These are phyloP conservation scores for Pilatotrama ljubarskyi DNA, from an alignment of 768 basidiomycete species.

Conservation along the genomic window DNA sequence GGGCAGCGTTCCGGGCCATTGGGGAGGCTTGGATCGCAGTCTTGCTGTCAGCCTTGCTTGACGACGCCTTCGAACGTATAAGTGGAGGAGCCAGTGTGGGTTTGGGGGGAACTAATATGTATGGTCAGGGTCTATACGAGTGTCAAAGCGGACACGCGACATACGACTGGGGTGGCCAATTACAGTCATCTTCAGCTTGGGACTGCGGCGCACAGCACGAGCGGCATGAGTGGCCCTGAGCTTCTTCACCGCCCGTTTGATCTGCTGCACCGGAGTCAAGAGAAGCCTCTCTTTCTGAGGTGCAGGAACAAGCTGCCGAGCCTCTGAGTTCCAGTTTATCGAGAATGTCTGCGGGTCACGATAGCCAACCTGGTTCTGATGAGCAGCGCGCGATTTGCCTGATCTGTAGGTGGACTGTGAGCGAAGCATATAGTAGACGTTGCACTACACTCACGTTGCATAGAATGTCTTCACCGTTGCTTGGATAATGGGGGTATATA, in stretches of 20 bases:
- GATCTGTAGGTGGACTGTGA: neutral
- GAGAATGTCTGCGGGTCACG: neutral
- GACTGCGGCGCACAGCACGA: slow-evolving; percentile 1
- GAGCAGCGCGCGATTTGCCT: neutral
- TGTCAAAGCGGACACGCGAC: neutral
- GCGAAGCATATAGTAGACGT: neutral
- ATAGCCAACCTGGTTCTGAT: neutral
- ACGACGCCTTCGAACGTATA: neutral
- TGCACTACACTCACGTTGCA: slow-evolving; percentile 23
- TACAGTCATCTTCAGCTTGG: neutral
- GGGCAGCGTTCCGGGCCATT: slow-evolving; percentile 4
- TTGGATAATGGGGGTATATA: slow-evolving; percentile 40
- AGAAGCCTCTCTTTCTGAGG: slow-evolving; percentile 60
- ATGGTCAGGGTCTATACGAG: too few relatives aligned
- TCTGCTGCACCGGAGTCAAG: slow-evolving; percentile 45
- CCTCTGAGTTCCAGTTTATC: neutral
- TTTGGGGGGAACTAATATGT: neutral
- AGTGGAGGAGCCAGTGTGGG: neutral
- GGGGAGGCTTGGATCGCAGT: neutral
- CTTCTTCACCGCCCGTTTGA: neutral
- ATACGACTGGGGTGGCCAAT: slow-evolving; percentile 6
- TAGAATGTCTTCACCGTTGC: slow-evolving; percentile 33
- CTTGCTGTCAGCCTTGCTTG: slow-evolving; percentile 1
- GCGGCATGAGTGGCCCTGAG: slow-evolving; percentile 1
- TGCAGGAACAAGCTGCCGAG: slow-evolving; percentile 35